Evolutionary conservation across 2,329 filamentous ascomycete genomes (phyloP).

Genomic region (Aschersonia sp.): DNA sequence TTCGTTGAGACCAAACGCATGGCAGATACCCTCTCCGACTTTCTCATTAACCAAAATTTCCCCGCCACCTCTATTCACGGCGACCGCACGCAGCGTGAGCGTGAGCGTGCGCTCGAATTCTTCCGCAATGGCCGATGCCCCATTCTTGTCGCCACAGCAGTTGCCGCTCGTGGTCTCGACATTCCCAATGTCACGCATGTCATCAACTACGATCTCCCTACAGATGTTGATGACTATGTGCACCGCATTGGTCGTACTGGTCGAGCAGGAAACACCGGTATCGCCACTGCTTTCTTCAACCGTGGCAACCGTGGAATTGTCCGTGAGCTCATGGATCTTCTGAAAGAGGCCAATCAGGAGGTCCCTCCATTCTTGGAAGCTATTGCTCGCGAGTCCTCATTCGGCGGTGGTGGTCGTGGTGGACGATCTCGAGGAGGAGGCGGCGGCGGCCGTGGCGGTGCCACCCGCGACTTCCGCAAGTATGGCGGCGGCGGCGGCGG

Average conservation of each 20-base stretch:
- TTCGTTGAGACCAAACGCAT: conserved; percentile 99
- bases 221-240: conserved; percentile 96
- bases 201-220: conserved; percentile 98
- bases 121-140: conserved; percentile 94
- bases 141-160: conserved; percentile 91
- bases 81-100: conserved; percentile 95
- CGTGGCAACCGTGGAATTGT: conserved; percentile 97
- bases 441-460: conserved; percentile 47
- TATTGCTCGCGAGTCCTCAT: conserved; percentile 88
- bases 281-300: conserved; percentile 99
- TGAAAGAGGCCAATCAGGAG: conserved; percentile 98
- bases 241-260: conserved; percentile 99
- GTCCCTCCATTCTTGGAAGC: conserved; percentile 89
- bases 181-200: conserved; percentile 96
- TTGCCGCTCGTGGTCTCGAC: conserved; percentile 81
- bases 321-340: conserved; percentile 86
- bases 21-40: conserved; percentile 95
- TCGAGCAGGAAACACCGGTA: conserved; percentile 97
- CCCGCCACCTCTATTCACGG: conserved; percentile 97
- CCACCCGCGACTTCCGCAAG: conserved; percentile 86
- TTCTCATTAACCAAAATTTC: conserved; percentile 97
- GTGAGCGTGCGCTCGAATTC: conserved; percentile 93
- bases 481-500: conserved; percentile 42
- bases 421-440: conserved; percentile 41
- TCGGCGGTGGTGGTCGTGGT: conserved; percentile 53